Base-by-base conservation (phyloP, 192 early-diverging fungal species). In the Backusella circina region DNA sequence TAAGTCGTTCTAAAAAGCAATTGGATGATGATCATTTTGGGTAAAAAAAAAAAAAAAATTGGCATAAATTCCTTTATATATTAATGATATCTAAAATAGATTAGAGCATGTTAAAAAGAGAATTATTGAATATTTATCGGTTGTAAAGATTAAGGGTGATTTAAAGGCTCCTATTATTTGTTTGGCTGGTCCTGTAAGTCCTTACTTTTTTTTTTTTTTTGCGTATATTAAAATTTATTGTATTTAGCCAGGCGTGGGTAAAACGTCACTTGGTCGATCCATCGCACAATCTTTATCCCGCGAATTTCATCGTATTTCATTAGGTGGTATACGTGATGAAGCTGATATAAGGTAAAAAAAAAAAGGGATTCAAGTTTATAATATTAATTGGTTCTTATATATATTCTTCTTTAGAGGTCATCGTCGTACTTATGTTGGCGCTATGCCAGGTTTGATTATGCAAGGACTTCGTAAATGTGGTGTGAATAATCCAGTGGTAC, bases 241-340 rank as follows among this genome's bases (percentile, higher is more conserved):
- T 16, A 33, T 31, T 31, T 71, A 79, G 65, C 73, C 75, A 66
- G 80, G 85, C 41, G 93, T 94, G 5, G 95, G 95, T 12, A 96
- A 96, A 81, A 96, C 95, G 1, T 91, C 89, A 54, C 77, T 96
- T 3, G 95, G 94, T 23, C 89, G 91, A 75, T 92, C 90, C 2
- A 93, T 96, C 74, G 95, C 94, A 0, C 84, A 79, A 30, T 89
- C 95, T 1, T 80, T 96, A 67, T 87, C 87, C 2, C 83, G 95
- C 8, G 88, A 93, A 74, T 96, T 96, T 79, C 88, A 95, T 77
- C 87, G 95, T 23, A 91, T 96, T 23, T 89, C 91, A 0, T 79
- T 96, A 9, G 95, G 95, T 16, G 95, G 95, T 32, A 89, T 96
- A 1, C 84, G 92, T 50, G 95, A 96, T 79, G 95, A 94, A 80